Base-by-base conservation (phyloP, 768 basidiomycete species). In the Baorangia bicolor region DNA sequence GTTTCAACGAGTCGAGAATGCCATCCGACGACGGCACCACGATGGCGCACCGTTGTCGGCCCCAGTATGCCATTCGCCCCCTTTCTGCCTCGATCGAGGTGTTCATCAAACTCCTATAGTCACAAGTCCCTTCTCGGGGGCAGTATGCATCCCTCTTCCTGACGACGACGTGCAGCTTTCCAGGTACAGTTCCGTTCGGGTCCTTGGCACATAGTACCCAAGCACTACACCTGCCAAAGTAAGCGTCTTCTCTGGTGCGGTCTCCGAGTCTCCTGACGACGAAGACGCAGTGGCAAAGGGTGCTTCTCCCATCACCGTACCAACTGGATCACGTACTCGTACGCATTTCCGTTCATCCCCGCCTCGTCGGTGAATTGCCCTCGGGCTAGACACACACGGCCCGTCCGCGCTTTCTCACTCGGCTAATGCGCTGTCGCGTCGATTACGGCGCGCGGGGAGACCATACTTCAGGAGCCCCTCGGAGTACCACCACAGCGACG, bases 161-260 rank as follows among this genome's bases (percentile, higher is more conserved):
- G 27, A 25, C n/a, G 25, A 27, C 35, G 28, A 38, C 34, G 18
- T 35, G 48, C 49, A 31, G 31, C 14, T 39, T 43, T 44, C 30
- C 34, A 54, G 47, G 27, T 33, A 45, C 41, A 34, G n/a, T 2
- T 35, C 33, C 23, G 28, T 48, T 48, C 33, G 8, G 27, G 44
- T 53, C 11, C 58, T 49, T 40, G 46, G 51, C 33, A 11, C 7
- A 47, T 7, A n/a, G 7, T n/a, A 20, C 14, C 28, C 33, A n/a
- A 56, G 61, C n/a, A 51, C 38, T 52, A 27, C 16, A 13, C 31
- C 40, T 60, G 18, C 64, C 54, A 66, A 66, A 66, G 47, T 50
- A n/a, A 50, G 64, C 31, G 14, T 33, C 56, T 65, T 64, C 53
- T 45, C 13, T 28, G 23, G 46, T 40, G 38, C 21, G 31, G 31